Evolutionary conservation across 179 eudicot genomes (phyloP), one percentile per base, ranked within the genome.

Genomic region (Beta lomatogona): DNA sequence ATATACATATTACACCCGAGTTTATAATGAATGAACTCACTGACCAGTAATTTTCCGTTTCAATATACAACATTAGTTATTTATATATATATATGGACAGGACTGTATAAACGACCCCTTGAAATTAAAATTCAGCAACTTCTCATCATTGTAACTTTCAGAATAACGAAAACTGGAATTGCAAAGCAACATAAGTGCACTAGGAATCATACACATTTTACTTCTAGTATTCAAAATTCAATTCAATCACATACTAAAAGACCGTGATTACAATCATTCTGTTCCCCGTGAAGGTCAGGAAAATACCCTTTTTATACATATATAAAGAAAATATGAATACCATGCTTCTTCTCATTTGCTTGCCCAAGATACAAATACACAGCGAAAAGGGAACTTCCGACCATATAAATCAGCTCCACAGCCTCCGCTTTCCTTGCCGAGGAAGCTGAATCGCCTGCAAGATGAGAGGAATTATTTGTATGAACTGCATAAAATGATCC

Each of bases 121-220:
- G 10, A 3, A 54, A 10, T 15, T 54, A 54, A 14, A 9, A 54
- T 54, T 54, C 58, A 54, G 58, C 58, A 54, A 54, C 58, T 9
- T 54, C 13, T 54, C 58, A 54, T 54, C 58, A 54, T 54, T 54
- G 8, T 54, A 63, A 31, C n/a, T 10, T 63, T 22, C 9, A 48
- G 10, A 48, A n/a, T 48, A 36, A 25, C 5, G n/a, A 41, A 22
- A 45, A 9, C 25, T 44, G 73, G 15, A 45, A 70, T 45, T 22
- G 28, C 18, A 52, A 21, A 72, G 75, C 48, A 31, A 9, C 77
- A 55, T 8, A 54, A 55, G 3, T 2, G 6, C 46, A 13, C 22
- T 31, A 57, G 44, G n/a, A 15, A 72, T 72, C 19, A 19, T 52
- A 72, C 73, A 36, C 22, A 74, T 28, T 74, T 74, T 74, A 28